Evolutionary conservation across 139 green algal genomes (phyloP), one percentile per base, ranked within the genome.

Genomic region (Mesotaenium endlicherianum): DNA sequence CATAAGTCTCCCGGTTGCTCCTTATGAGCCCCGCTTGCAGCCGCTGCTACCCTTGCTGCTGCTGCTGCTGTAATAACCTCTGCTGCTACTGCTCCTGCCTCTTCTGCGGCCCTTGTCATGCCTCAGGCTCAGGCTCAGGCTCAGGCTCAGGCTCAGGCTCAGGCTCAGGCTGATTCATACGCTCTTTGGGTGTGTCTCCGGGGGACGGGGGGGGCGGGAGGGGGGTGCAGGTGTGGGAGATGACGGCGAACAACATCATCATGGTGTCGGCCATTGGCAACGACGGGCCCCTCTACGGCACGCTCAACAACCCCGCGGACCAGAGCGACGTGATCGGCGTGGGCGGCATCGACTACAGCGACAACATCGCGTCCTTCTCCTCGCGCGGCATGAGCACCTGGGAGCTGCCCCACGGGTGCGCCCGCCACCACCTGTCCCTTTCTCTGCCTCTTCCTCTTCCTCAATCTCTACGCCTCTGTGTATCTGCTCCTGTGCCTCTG

Each of bases 231-330:
- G 82, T 88, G 64, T 88, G 82, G 82, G 96, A 99, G 87, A 90
- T 99, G 44, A 98, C 95, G 1, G 88, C 89, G 71, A 92, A 91
- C 74, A 95, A 95, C 86, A 95, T 99, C 77, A 93, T 99, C 59
- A 96, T 99, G 94, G 85, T 91, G 0, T 84, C 55, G 0, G 83
- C 87, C 0, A 89, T 90, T 30, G 87, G 83, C 43, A 99, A 99
- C 81, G 96, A 98, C 77, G 97, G 97, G 0, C 96, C 96, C 0
- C 86, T 97, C 70, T 99, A 96, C 60, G 97, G 97, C 82, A 99
- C 97, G 0, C 91, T 98, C 6, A 99, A 99, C 93, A 99, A 99
- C 91, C 97, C 97, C 0, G 97, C 95, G 14, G 97, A 99, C 86
- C 93, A 87, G 84, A 94, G 91, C 26, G 95, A 98, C 79, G 95